Evolutionary conservation across 345 rosid genomes (phyloP).

Genomic region (Moricandia arvensis): DNA sequence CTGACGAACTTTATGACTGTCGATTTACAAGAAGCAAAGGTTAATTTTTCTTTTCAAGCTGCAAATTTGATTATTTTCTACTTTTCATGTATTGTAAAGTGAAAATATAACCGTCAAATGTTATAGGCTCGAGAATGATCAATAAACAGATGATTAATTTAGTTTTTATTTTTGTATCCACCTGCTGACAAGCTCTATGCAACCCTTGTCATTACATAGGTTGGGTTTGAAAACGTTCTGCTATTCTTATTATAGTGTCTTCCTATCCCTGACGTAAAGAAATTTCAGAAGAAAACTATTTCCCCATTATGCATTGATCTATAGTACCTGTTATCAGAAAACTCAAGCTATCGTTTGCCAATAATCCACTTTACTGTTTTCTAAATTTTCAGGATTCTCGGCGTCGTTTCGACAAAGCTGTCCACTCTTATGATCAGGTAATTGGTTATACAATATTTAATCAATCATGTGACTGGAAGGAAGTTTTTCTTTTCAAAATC

Average conservation of each 20-base stretch:
- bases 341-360: not conserved
- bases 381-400: conserved; percentile 66
- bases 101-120: not conserved
- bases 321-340: not conserved
- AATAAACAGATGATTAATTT: not conserved
- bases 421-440: conserved; percentile 78
- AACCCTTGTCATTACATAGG: not conserved
- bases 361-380: not conserved
- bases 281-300: not conserved
- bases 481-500: not conserved
- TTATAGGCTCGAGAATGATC: not conserved
- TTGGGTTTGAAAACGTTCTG: not conserved
- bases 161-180: not conserved
- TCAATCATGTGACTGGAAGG: not conserved
- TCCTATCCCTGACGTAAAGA: not conserved
- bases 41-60: conserved; percentile 18
- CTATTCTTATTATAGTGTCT: not conserved
- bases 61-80: not conserved
- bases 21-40: conserved; percentile 79
- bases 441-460: not conserved
- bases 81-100: not conserved
- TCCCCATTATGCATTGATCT: not conserved
- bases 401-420: conserved; percentile 58
- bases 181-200: not conserved
- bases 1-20: conserved; percentile 56